Evolutionary conservation across 2,329 filamentous ascomycete species (phyloP).

Genomic region (Fusarium secorum): DNA sequence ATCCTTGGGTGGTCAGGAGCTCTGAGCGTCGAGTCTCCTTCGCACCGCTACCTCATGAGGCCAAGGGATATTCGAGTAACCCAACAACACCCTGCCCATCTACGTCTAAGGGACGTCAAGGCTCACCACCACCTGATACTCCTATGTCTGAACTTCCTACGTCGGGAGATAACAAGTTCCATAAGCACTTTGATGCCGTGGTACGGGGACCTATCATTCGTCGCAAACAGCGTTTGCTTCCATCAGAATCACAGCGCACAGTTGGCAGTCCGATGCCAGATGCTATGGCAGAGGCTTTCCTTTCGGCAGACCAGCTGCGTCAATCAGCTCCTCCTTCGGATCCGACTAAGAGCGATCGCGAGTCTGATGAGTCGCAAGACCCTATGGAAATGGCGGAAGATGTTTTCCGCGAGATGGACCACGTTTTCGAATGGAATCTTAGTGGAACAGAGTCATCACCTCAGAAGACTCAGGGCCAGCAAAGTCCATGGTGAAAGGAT

Average conservation of each 20-base stretch:
- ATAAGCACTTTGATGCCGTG: conserved; percentile 57
- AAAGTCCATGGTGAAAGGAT: conserved; percentile 41
- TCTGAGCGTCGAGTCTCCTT: conserved; percentile 49
- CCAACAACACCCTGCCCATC: conserved; percentile 16
- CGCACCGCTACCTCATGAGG: conserved; percentile 45
- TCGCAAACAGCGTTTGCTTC: conserved; percentile 47
- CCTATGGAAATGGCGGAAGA: conserved; percentile 49
- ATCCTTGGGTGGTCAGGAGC: conserved; percentile 43
- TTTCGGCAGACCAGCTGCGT: conserved; percentile 37
- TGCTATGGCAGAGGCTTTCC: conserved; percentile 40
- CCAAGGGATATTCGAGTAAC: conserved; percentile 7
- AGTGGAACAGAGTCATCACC: conserved; percentile 15
- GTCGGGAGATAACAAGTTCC: conserved; percentile 51
- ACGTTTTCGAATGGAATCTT: conserved; percentile 48
- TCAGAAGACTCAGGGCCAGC: conserved; percentile 29
- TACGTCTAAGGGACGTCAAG: conserved; percentile 32
- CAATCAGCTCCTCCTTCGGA: conserved; percentile 1
- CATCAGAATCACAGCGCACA: conserved; percentile 51
- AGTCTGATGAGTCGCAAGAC: conserved; percentile 41
- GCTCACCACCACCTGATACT: conserved; percentile 56
- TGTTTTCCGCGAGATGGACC: conserved; percentile 49
- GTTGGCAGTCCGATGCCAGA: conserved; percentile 35
- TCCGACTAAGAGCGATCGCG: conserved; percentile 14
- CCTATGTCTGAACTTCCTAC: conserved; percentile 47
- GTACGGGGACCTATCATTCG: conserved; percentile 46